phyloP scores from a whole-genome alignment of 257 asterid species.

The Cinchona pubescens region DNA sequence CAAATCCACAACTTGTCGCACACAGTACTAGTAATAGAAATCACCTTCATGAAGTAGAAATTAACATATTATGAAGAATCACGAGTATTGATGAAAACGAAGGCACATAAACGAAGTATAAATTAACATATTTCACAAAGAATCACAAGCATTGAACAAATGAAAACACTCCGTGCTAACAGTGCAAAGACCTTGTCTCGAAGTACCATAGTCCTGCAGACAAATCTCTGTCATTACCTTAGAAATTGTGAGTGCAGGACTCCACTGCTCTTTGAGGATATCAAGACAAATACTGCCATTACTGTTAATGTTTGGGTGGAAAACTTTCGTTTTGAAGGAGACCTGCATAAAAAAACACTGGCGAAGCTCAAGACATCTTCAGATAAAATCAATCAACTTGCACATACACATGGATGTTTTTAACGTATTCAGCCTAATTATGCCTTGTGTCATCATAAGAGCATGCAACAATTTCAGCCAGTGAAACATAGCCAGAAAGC shows the following conservation, averaged over 20 bases:
- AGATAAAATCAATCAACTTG: background rate
- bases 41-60: background rate
- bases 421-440: background rate
- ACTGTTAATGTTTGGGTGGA: too few relatives aligned
- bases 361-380: background rate
- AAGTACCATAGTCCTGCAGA: background rate
- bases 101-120: too few relatives aligned
- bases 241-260: conserved; percentile 48
- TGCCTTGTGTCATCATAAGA: background rate
- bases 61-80: too few relatives aligned
- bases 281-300: conserved; percentile 53
- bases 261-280: conserved; percentile 54
- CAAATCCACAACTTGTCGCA: background rate
- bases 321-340: too few relatives aligned
- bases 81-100: too few relatives aligned
- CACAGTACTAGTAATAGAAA: background rate
- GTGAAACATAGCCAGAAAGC: background rate
- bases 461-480: background rate
- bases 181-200: background rate
- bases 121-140: background rate
- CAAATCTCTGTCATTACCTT: conserved; percentile 29
- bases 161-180: background rate
- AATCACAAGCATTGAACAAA: background rate
- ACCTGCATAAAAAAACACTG: too few relatives aligned
- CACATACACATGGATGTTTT: background rate